These are phyloP conservation scores for Kwoniella shivajii DNA, from an alignment of 1,284 basidiomycete genomes.

Conservation along the genomic window DNA sequence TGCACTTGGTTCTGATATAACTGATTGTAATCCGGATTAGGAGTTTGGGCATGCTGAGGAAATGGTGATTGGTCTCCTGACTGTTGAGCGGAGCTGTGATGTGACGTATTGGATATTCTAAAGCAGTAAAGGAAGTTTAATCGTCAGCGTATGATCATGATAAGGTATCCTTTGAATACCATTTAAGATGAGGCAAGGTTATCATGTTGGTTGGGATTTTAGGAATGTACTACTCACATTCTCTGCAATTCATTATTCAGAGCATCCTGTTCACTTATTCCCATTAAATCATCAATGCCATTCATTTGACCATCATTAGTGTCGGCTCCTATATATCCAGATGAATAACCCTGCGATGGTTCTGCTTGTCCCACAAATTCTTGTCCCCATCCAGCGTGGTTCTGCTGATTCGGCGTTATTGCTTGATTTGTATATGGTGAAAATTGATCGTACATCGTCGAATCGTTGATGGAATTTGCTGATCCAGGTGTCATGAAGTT, in stretches of 20 bases:
- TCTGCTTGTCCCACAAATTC: constrained; percentile 19
- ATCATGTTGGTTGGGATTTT: not conserved
- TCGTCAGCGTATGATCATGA: not conserved
- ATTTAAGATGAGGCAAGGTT: not conserved
- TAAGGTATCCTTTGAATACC: too few species aligned
- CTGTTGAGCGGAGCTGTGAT: constrained; percentile 17
- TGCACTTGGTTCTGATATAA: constrained; percentile 7
- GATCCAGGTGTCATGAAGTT: constrained; percentile 14
- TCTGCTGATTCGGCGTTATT: constrained; percentile 2
- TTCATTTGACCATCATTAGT: constrained; percentile 1
- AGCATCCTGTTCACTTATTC: constrained; percentile 23
- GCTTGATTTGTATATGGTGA: constrained; percentile 15
- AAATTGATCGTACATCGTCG: constrained; percentile 14
- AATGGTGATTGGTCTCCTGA: constrained; percentile 15
- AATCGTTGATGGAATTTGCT: constrained; percentile 12
- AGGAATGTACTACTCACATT: constrained; percentile 35
- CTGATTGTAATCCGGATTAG: constrained; percentile 1
- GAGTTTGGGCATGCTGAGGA: constrained; percentile 2
- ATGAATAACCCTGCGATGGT: not conserved
- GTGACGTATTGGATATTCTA: constrained; percentile 36
- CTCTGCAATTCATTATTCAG: constrained; percentile 40
- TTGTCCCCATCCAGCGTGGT: constrained; percentile 10
- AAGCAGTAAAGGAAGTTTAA: not conserved
- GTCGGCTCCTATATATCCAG: not conserved
- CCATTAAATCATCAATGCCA: constrained; percentile 19